Evolutionary conservation across 768 basidiomycete genomes (phyloP), one percentile per base, ranked within the genome.

Genomic region (Lactarius vividus): DNA sequence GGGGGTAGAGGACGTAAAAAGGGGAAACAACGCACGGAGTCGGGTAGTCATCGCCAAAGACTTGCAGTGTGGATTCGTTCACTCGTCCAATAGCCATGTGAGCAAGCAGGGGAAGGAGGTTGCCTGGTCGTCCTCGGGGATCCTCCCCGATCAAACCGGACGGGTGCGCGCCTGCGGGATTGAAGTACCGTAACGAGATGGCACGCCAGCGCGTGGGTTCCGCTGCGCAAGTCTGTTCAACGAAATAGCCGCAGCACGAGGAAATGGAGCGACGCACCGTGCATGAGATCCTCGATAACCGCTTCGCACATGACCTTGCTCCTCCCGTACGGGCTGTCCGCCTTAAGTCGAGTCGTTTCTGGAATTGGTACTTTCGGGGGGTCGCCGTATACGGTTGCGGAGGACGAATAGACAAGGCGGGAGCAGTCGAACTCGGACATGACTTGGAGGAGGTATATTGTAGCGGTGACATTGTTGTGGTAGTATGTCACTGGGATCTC

Each of bases 111-210:
- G 97, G 97, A 35, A 99, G 79, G 49, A 99, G 83, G 77, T 99
- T 99, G 61, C 92, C 94, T 8, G 97, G 97, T 62, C 93, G 88
- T 42, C 97, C 97, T 56, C 85, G 82, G n/a, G 97, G 97, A 72
- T 98, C 96, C 77, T 99, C 97, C 26, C 97, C 97, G 61, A 99
- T 96, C 66, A 81, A 77, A 49, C 97, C 97, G 26, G 95, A 97
- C 2, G 95, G 93, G 76, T 98, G 96, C 1, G 96, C 96, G n/a
- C 97, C 97, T 42, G 94, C 97, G 69, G 97, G 97, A 77, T 99
- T 99, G 90, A 99, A 99, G 79, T 98, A 99, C 62, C 97, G 85
- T 69, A 98, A 81, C 54, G 92, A 92, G 73, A 97, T 85, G 0
- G 87, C 92, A 42, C 86, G 81, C 92, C 92, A 96, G 69, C 78